Percentiles rank a stretch among this genome's conserved stretches.
These are phyloP conservation scores for Babesia sp. DNA, from an alignment of 169 alveolate genomes.

Conservation along the genomic window DNA sequence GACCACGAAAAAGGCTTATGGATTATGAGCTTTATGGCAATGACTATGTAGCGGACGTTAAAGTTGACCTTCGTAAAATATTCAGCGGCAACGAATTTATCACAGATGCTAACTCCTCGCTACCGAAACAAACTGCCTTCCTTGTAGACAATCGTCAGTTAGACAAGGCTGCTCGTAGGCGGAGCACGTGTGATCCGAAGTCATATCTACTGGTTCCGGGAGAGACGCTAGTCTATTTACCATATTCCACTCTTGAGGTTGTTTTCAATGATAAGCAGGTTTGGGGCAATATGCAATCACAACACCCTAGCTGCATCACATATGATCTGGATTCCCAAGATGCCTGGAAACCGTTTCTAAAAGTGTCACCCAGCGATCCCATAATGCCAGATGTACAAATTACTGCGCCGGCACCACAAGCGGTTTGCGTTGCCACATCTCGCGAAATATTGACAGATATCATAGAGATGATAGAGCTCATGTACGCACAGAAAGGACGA, in stretches of 20 bases:
- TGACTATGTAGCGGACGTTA: constrained; percentile 59
- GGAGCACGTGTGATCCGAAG: constrained; percentile 20
- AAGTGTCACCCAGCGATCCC: constrained; percentile 59
- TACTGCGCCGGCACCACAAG: constrained; percentile 51
- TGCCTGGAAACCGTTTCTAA: constrained; percentile 81
- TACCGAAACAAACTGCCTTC: constrained; percentile 13
- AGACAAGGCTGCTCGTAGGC: background rate
- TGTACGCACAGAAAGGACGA: constrained; percentile 58
- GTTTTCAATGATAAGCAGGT: constrained; percentile 81
- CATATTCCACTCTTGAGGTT: constrained; percentile 81
- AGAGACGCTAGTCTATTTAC: constrained; percentile 77
- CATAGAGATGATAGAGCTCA: constrained; percentile 61
- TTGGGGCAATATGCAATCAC: constrained; percentile 85
- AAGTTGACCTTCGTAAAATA: constrained; percentile 20
- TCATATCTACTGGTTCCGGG: constrained; percentile 48
- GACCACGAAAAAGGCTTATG: constrained; percentile 10
- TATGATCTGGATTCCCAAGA: constrained; percentile 77
- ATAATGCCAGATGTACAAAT: constrained; percentile 49
- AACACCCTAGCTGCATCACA: constrained; percentile 83
- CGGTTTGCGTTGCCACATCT: constrained; percentile 30
- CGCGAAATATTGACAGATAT: constrained; percentile 37
- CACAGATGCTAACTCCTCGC: background rate
- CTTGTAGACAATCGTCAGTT: background rate
- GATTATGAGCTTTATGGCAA: constrained; percentile 61
- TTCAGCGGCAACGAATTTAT: constrained; percentile 36